Percentiles rank a stretch among this genome's conserved stretches.
Evolutionary conservation across 1,284 basidiomycete genomes (phyloP).

Genomic region (Papiliotrema laurentii): DNA sequence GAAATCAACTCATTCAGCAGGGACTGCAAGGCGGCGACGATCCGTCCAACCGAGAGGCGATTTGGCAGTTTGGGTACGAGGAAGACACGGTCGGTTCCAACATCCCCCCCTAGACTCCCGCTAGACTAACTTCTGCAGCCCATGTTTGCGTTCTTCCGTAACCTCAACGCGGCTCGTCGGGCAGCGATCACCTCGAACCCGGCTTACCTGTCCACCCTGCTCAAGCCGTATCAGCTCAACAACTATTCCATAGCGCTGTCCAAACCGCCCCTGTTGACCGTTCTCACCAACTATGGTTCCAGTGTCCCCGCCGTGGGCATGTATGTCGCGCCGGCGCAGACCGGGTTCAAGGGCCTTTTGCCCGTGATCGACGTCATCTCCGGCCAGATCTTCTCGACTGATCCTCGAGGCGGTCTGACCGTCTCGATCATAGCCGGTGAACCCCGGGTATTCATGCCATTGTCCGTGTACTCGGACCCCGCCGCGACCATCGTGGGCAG

Average conservation of each 20-base stretch:
- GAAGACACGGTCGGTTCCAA: slow-evolving; percentile 27
- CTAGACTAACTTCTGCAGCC: slow-evolving; percentile 33
- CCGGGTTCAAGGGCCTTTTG: slow-evolving; percentile 52
- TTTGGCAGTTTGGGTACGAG: slow-evolving; percentile 51
- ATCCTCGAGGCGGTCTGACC: slow-evolving; percentile 49
- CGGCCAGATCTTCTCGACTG: slow-evolving; percentile 53
- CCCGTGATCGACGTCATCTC: slow-evolving; percentile 61
- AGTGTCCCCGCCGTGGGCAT: slow-evolving; percentile 38
- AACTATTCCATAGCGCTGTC: slow-evolving; percentile 56
- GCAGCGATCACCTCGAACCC: slow-evolving; percentile 52
- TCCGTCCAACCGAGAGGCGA: slow-evolving; percentile 46
- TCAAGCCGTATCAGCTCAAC: slow-evolving; percentile 46
- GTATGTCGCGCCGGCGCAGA: slow-evolving; percentile 25
- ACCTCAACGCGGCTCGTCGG: slow-evolving; percentile 61
- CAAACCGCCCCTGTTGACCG: slow-evolving; percentile 62
- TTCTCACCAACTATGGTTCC: slow-evolving; percentile 63
- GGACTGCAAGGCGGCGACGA: slow-evolving; percentile 52
- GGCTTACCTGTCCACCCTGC: slow-evolving; percentile 57
- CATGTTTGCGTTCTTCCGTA: slow-evolving; percentile 55
- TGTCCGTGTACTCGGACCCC: slow-evolving; percentile 16
- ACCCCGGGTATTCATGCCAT: slow-evolving; percentile 39
- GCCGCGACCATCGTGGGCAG: neutral
- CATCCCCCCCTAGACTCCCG: slow-evolving; percentile 40
- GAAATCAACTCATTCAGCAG: slow-evolving; percentile 29
- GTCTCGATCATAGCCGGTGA: slow-evolving; percentile 34